Conservation (phyloP, 202 grass and related monocot species). For the Setaria viridis region DNA sequence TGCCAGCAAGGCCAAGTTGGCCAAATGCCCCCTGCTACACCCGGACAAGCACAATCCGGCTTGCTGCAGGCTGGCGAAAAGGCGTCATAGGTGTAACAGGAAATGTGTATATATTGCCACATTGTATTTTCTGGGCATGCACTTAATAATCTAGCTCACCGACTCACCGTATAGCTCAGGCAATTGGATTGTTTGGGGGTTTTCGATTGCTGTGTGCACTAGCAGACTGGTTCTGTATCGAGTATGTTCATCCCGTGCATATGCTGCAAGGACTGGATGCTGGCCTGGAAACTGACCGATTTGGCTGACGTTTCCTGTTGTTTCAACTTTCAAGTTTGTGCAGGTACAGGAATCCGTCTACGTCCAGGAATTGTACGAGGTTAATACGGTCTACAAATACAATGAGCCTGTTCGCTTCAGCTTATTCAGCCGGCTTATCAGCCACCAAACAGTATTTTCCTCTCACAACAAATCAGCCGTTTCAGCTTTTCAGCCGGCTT, state of each 20-base stretch:
- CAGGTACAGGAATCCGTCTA: not conserved
- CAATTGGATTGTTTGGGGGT: not conserved
- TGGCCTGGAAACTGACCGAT: not conserved
- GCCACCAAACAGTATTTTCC: no score
- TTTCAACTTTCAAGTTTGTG: not conserved
- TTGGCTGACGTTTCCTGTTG: not conserved
- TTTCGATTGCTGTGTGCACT: not conserved
- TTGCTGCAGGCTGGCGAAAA: conserved; percentile 25
- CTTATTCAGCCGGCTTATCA: no score
- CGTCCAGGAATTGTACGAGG: not conserved
- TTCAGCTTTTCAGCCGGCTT: no score
- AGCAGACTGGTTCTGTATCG: not conserved
- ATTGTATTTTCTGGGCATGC: not conserved
- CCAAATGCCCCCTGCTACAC: conserved; percentile 15
- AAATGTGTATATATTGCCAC: conserved; percentile 3
- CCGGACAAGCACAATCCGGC: conserved; percentile 18
- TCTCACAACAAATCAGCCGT: no score
- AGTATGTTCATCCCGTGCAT: not conserved
- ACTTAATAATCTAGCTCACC: not conserved
- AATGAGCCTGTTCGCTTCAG: no score
- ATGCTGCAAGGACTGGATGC: not conserved
- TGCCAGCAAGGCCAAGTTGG: conserved; percentile 46
- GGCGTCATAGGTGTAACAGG: not conserved
- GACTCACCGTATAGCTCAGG: not conserved
- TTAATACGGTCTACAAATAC: not conserved